Conservation (phyloP, 768 basidiomycete genomes). For the Lactifluus subvellereus region DNA sequence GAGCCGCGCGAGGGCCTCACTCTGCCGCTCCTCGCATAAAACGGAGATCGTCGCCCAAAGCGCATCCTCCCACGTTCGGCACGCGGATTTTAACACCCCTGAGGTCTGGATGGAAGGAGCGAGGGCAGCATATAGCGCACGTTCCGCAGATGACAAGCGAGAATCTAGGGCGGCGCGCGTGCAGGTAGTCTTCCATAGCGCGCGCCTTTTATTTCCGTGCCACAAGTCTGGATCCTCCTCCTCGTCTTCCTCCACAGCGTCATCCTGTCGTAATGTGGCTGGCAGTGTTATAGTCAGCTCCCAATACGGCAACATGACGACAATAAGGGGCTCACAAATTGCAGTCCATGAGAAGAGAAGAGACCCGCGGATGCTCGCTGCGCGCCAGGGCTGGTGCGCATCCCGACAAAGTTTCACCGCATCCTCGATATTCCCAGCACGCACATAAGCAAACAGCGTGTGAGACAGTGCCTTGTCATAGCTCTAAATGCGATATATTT, state of each 20-base stretch:
- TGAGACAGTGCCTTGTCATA: slow-evolving; percentile 77
- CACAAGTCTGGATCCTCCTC: slow-evolving; percentile 42
- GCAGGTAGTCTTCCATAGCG: slow-evolving; percentile 86
- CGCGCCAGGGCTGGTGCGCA: slow-evolving; percentile 88
- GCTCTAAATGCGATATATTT: slow-evolving; percentile 39
- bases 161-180: slow-evolving; percentile 74
- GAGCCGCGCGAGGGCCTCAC: slow-evolving; percentile 56
- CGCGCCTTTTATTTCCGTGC: slow-evolving; percentile 72
- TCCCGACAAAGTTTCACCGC: slow-evolving; percentile 77
- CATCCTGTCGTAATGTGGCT: slow-evolving; percentile 45
- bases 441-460: slow-evolving; percentile 73
- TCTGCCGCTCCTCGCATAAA: slow-evolving; percentile 75
- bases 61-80: slow-evolving; percentile 91
- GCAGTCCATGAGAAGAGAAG: slow-evolving; percentile 69
- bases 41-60: slow-evolving; percentile 87
- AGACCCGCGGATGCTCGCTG: slow-evolving; percentile 83
- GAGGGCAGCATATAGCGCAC: slow-evolving; percentile 84
- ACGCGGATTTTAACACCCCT: slow-evolving; percentile 60
- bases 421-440: slow-evolving; percentile 79
- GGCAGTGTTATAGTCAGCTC: not conserved
- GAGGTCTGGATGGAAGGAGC: slow-evolving; percentile 66
- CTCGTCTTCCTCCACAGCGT: slow-evolving; percentile 41
- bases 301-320: not conserved
- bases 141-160: slow-evolving; percentile 50
- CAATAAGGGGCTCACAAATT: slow-evolving; percentile 45